Base-by-base conservation (phyloP, 2,329 filamentous ascomycete genomes). In the Metarhizium robertsii region DNA sequence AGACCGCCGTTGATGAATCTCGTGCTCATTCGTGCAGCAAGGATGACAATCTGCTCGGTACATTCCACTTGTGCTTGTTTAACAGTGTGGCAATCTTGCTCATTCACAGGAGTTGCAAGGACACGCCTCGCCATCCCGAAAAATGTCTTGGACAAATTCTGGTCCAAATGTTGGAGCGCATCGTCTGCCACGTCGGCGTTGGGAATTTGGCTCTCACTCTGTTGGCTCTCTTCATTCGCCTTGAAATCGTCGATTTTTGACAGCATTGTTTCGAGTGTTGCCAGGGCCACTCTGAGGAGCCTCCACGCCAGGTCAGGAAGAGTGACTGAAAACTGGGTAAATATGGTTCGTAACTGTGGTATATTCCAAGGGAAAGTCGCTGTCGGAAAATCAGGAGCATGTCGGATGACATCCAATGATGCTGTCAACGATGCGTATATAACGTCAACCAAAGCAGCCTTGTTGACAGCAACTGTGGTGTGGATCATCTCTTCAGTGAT, bases 361-460 rank as follows among this genome's bases (percentile, higher is more conserved):
- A 70, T 72, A 54, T 76, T 82, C 34, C 83, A 61, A 14, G 73
- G 76, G 57, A 77, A 77, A 2, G 75, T 75, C 6, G 75, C 76
- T 16, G 74, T 69, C 55, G 71, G 71, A 7, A 83, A 67, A 29
- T 76, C 72, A 14, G 67, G 65, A 0, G 78, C 72, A 40, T 75
- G 70, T 52, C 64, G 70, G 64, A 83, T 69, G 3, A 81, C 78
- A 57, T 80, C 76, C 42, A 80, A 63, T 10, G 78, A 81, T 1
- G 77, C 72, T 50, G 68, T 69, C 42, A 77, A 67, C 4, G 76
- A 79, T 54, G 73, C 71, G 52, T 77, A 66, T 13, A 84, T 62
- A 36, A 83, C 69, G 55, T 84, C 80, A 68, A 77, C 73, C 2
- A 79, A 73, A 4, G 77, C 75, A 25, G 74, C 73, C 59, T 75